A percentile compares a stretch with the other conserved stretches of the same genome.
phyloP scores from a whole-genome alignment of 148 eudicot genomes.

The Rhododendron molle region DNA sequence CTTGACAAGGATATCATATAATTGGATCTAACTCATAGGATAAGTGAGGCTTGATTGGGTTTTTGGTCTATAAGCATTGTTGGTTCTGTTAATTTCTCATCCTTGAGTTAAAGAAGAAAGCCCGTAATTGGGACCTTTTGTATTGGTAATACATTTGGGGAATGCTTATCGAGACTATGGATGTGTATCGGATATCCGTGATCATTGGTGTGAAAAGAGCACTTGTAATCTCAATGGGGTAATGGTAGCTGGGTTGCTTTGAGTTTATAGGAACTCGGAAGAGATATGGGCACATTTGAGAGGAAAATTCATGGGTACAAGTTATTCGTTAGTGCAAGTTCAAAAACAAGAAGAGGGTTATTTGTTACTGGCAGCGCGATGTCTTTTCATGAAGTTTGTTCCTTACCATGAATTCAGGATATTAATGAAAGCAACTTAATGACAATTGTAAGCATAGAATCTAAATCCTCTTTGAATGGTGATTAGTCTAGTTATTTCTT shows the following conservation, averaged over 20 bases:
- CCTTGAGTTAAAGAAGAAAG: background rate
- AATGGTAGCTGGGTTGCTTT: background rate
- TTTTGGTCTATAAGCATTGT: background rate
- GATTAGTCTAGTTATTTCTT: background rate
- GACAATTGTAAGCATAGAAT: background rate
- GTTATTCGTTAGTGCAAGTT: background rate
- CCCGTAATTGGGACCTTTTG: background rate
- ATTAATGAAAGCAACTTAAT: background rate
- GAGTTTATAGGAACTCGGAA: too few relatives aligned
- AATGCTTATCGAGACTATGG: background rate
- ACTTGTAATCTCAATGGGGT: background rate
- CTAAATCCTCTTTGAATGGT: background rate
- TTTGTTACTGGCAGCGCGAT: background rate
- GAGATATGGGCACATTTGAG: background rate
- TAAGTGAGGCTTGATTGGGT: background rate
- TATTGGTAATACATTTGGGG: background rate
- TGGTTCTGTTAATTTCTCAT: background rate
- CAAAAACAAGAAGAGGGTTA: background rate
- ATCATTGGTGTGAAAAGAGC: background rate
- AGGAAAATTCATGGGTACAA: background rate
- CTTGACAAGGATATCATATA: background rate
- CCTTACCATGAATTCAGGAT: background rate
- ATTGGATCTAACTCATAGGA: background rate
- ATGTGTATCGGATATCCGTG: background rate
- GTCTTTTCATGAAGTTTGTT: background rate